Evolutionary conservation across 192 early-diverging fungal species (phyloP).

Genomic region (Rhizophlyctis rosea): DNA sequence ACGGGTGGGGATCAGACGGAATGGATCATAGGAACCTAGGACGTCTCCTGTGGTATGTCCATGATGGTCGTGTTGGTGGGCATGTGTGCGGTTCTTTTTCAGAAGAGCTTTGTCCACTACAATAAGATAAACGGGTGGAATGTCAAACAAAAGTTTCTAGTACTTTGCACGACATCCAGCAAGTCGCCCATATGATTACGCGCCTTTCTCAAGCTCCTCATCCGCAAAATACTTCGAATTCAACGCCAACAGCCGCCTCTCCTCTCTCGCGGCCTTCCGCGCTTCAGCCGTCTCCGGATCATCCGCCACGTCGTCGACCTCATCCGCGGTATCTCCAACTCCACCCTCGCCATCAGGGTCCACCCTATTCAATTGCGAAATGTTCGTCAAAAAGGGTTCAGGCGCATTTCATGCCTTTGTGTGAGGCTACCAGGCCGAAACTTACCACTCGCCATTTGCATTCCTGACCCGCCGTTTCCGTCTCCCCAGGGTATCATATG

Average conservation of each 20-base stretch:
- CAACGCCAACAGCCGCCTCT: constrained; percentile 43
- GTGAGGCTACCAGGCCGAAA: constrained; percentile 25
- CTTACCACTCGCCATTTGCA: constrained; percentile 62
- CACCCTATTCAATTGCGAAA: constrained; percentile 52
- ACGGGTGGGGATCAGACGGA: constrained; percentile 32
- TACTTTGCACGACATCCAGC: background rate
- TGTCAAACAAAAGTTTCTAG: background rate
- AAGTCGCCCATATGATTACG: no score
- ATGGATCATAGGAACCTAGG: constrained; percentile 29
- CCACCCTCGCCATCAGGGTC: constrained; percentile 58
- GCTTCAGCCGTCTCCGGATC: constrained; percentile 28
- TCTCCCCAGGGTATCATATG: no score
- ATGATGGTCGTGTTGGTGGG: constrained; percentile 4
- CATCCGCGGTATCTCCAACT: constrained; percentile 41
- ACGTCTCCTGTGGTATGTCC: constrained; percentile 20
- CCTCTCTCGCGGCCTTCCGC: constrained; percentile 23
- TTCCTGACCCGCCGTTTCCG: constrained; percentile 62
- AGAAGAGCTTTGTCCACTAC: constrained; percentile 30
- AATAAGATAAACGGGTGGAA: background rate
- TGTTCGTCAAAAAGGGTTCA: no score
- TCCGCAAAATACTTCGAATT: constrained; percentile 61
- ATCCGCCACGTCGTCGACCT: constrained; percentile 33
- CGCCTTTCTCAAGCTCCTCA: constrained; percentile 35
- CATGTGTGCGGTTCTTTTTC: constrained; percentile 24
- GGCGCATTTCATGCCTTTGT: constrained; percentile 53